phyloP scores from a whole-genome alignment of 371 early-diverging fungal species.

The Rhizopus delemar region DNA sequence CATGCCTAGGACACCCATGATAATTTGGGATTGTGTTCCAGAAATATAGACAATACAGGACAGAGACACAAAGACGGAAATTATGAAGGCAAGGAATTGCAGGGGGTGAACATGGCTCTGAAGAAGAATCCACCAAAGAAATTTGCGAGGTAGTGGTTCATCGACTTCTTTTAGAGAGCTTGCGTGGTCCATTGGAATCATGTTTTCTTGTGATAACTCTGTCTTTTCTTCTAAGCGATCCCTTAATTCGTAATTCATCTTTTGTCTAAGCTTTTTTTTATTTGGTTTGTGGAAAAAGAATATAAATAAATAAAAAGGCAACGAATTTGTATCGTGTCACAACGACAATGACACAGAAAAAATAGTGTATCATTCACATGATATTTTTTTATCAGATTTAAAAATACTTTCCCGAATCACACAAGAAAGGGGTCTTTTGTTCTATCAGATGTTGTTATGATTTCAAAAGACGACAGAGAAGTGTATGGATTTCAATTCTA shows the following conservation, averaged over 20 bases:
- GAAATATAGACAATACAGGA: constrained; percentile 40
- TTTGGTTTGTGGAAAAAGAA: too few relatives aligned
- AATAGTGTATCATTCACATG: background rate
- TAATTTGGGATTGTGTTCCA: constrained; percentile 33
- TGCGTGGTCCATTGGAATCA: constrained; percentile 6
- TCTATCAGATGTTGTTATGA: background rate
- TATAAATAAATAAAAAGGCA: too few relatives aligned
- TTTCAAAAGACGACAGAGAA: background rate
- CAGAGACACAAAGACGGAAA: constrained; percentile 34
- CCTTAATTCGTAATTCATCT: constrained; percentile 1
- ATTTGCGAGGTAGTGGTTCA: constrained; percentile 29
- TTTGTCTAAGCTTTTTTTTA: constrained; percentile 3
- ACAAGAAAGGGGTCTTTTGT: background rate
- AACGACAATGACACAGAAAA: background rate
- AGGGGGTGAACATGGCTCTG: constrained; percentile 35
- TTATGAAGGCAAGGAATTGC: constrained; percentile 34
- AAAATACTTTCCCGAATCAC: background rate
- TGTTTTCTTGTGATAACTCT: constrained; percentile 5
- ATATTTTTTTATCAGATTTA: background rate
- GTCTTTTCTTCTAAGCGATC: constrained; percentile 9
- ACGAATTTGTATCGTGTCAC: too few relatives aligned
- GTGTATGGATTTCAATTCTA: too few relatives aligned
- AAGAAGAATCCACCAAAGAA: constrained; percentile 45
- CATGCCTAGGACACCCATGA: constrained; percentile 21
- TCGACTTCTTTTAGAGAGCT: background rate